Evolutionary conservation across 768 basidiomycete species (phyloP).

Genomic region (Leccinellum luteum): DNA sequence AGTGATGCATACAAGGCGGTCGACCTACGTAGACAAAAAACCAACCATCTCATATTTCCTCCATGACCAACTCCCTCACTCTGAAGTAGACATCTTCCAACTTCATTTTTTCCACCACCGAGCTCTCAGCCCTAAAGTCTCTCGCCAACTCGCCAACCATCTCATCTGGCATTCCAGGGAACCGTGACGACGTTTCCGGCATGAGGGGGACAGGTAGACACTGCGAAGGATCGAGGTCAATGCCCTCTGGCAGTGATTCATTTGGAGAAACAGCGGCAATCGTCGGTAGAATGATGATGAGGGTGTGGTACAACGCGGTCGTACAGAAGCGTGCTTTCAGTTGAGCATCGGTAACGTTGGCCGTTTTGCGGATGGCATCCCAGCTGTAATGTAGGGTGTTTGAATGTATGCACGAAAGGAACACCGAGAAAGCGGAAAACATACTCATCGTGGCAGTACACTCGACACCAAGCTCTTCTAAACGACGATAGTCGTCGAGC

Average conservation of each 20-base stretch:
- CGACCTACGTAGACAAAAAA: background rate
- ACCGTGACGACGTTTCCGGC: constrained; percentile 64
- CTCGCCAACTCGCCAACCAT: constrained; percentile 54
- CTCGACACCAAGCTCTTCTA: constrained; percentile 79
- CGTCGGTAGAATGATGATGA: constrained; percentile 46
- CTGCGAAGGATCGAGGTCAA: constrained; percentile 53
- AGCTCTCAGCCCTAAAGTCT: constrained; percentile 65
- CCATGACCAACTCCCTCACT: constrained; percentile 58
- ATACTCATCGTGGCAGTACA: constrained; percentile 88
- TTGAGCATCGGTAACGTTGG: constrained; percentile 73
- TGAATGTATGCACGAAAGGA: background rate
- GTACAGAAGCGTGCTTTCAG: constrained; percentile 65
- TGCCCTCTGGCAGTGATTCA: constrained; percentile 42
- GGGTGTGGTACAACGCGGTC: constrained; percentile 73
- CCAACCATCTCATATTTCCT: constrained; percentile 39
- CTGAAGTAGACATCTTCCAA: constrained; percentile 62
- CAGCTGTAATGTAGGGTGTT: constrained; percentile 51
- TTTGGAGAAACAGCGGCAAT: constrained; percentile 24
- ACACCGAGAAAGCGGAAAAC: constrained; percentile 26
- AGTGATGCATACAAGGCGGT: constrained; percentile 2
- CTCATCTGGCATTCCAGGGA: constrained; percentile 70
- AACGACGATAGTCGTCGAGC: constrained; percentile 67
- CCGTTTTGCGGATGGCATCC: constrained; percentile 70
- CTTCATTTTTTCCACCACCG: constrained; percentile 49
- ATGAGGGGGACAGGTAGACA: constrained; percentile 57